Base-by-base conservation (phyloP, 305 asterid species). In the Rubia tinctorum region DNA sequence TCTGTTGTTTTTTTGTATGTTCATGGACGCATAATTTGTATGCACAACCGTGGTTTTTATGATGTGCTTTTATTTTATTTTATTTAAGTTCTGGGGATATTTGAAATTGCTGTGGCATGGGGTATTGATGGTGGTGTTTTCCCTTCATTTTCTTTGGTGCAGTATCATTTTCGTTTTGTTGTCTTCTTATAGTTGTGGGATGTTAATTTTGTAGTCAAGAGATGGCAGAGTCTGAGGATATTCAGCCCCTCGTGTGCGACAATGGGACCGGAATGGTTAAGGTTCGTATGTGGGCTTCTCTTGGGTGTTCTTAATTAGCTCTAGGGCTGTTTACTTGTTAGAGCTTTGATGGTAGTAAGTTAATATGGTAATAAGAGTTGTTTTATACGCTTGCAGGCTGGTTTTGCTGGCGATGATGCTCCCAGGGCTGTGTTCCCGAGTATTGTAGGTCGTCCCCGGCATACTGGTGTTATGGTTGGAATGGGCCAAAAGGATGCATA, bases 321-420 rank as follows among this genome's bases (percentile, higher is more conserved):
- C 7, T n/a, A 47, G 34, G 13, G 5, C 30, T 40, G 4, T 39
- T n/a, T 59, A 59, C 25, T 23, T 64, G 9, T 3, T 18, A n/a
- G 27, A 14, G n/a, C 69, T 9, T 43, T 42, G 17, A 37, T 42
- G 15, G 22, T 8, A 37, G 22, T 9, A 27, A 44, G 37, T 51
- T 51, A 34, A 34, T 34, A 4, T 34, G 39, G 39, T 34, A 34
- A 34, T 34, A 3, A 51, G 20, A 51, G 22, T 68, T 71, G 59
- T 66, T 30, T 55, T 30, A 55, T 68, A 68, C 37, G 42, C 40
- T 30, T 71, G 15, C 59, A 87, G 92, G 92, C 92, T 67, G 92
- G 92, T 53, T 87, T 87, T 82, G 92, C 92, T 67, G 92, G 92
- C 78, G 92, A 87, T 76, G 92, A 87, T 85, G 92, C 92, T 44